Conservation (phyloP, 768 basidiomycete genomes). For the Mrakia blollopis region DNA sequence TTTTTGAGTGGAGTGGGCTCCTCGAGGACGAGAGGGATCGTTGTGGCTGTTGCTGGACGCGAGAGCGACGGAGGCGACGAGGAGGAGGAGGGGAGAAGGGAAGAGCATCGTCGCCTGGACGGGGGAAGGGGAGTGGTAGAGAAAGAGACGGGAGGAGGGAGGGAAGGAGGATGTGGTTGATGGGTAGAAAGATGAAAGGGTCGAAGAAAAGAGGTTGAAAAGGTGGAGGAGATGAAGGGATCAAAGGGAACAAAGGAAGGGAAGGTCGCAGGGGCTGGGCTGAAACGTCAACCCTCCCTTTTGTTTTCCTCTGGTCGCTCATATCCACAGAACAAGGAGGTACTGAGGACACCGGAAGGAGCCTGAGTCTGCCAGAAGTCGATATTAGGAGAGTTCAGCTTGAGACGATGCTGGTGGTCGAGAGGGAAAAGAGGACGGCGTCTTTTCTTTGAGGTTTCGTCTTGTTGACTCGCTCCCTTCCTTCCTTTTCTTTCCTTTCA, state of each 20-base stretch:
- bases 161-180: conserved; percentile 1
- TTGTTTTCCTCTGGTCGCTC: background rate
- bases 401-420: background rate
- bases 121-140: background rate
- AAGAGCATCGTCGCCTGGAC: background rate
- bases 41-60: background rate
- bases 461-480: background rate
- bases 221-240: background rate
- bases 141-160: background rate
- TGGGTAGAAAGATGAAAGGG: background rate
- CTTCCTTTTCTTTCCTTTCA: background rate
- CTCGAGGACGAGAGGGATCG: background rate
- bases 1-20: background rate
- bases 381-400: background rate
- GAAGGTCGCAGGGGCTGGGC: background rate
- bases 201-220: background rate
- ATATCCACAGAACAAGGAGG: background rate
- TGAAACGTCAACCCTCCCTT: background rate
- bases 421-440: background rate
- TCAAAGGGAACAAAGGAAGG: conserved; percentile 4
- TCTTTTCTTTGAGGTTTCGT: background rate
- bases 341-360: no score
- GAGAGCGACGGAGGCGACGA: background rate
- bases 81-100: background rate
- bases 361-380: no score